A percentile compares a stretch with the other conserved stretches of the same genome.
Evolutionary conservation across 768 basidiomycete genomes (phyloP).

Genomic region (Termitomyces sp.): DNA sequence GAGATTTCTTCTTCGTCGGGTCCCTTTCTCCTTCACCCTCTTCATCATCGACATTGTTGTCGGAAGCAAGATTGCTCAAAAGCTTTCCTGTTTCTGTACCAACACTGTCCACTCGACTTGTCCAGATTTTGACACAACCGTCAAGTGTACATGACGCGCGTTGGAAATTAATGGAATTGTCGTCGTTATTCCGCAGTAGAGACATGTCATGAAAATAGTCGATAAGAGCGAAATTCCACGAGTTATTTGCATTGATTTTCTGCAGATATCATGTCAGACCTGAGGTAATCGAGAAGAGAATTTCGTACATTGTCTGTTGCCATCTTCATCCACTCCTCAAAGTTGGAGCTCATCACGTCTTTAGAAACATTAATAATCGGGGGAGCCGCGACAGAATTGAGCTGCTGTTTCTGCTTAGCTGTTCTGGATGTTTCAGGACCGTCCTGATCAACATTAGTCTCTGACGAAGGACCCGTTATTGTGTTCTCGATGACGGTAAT

Average conservation of each 20-base stretch:
- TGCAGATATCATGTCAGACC: constrained; percentile 31
- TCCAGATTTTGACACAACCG: constrained; percentile 99
- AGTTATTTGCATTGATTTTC: constrained; percentile 99
- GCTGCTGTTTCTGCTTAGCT: constrained; percentile 59
- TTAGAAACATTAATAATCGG: constrained; percentile 61
- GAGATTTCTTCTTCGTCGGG: constrained; percentile 60
- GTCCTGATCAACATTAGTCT: constrained; percentile 36
- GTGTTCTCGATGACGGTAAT: constrained; percentile 53
- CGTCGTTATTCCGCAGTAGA: constrained; percentile 84
- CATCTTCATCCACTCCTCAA: constrained; percentile 99
- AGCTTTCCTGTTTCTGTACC: constrained; percentile 96
- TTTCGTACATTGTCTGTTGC: constrained; percentile 91
- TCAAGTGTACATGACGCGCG: constrained; percentile 97
- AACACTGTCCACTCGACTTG: constrained; percentile 94
- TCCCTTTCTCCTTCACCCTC: constrained; percentile 61
- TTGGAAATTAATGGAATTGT: constrained; percentile 98
- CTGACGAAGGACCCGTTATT: constrained; percentile 61
- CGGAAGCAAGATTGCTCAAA: constrained; percentile 79
- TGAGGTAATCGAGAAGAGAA: constrained; percentile 8
- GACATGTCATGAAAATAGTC: constrained; percentile 99
- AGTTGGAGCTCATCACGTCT: constrained; percentile 90
- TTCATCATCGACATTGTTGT: constrained; percentile 50
- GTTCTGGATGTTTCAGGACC: constrained; percentile 43
- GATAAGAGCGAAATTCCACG: constrained; percentile 97
- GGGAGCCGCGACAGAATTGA: constrained; percentile 59